These are phyloP conservation scores for Coemansia sp. DNA, from an alignment of 192 early-diverging fungal species.

Conservation along the genomic window DNA sequence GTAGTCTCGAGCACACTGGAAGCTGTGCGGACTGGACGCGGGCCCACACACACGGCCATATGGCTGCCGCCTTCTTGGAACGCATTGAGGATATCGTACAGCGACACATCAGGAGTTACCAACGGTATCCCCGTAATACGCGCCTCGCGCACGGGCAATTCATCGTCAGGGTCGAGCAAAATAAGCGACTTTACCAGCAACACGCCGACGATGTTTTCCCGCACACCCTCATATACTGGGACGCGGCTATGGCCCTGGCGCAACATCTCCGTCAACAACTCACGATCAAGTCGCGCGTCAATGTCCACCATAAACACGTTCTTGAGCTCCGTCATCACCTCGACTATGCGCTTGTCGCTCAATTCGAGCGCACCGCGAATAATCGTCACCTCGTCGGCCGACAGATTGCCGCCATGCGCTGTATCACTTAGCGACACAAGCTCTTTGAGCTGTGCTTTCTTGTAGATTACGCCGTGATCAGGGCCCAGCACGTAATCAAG, in stretches of 20 bases:
- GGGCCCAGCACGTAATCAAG: constrained; percentile 84
- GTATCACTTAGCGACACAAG: constrained; percentile 74
- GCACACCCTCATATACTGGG: constrained; percentile 65
- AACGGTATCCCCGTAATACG: constrained; percentile 51
- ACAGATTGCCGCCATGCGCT: constrained; percentile 67
- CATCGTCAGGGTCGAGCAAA: constrained; percentile 71
- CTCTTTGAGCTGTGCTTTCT: constrained; percentile 74
- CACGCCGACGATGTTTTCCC: constrained; percentile 71
- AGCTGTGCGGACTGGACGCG: constrained; percentile 29
- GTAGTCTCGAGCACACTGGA: constrained; percentile 8
- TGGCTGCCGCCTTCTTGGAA: constrained; percentile 83
- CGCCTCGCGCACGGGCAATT: constrained; percentile 63
- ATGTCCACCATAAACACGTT: constrained; percentile 69
- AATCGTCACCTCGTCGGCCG: constrained; percentile 77
- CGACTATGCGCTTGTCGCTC: constrained; percentile 65
- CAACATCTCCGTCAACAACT: constrained; percentile 62
- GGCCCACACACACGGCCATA: constrained; percentile 69
- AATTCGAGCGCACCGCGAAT: constrained; percentile 77
- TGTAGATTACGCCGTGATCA: constrained; percentile 86
- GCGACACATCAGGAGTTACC: constrained; percentile 47
- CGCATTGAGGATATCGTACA: constrained; percentile 76
- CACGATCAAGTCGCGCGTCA: constrained; percentile 60
- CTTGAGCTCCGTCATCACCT: constrained; percentile 71
- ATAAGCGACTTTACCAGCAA: constrained; percentile 75
- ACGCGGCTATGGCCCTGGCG: constrained; percentile 73